phyloP scores from a whole-genome alignment of 805 yeast species.

The Saccharomycopsis oosterbeekiorum region DNA sequence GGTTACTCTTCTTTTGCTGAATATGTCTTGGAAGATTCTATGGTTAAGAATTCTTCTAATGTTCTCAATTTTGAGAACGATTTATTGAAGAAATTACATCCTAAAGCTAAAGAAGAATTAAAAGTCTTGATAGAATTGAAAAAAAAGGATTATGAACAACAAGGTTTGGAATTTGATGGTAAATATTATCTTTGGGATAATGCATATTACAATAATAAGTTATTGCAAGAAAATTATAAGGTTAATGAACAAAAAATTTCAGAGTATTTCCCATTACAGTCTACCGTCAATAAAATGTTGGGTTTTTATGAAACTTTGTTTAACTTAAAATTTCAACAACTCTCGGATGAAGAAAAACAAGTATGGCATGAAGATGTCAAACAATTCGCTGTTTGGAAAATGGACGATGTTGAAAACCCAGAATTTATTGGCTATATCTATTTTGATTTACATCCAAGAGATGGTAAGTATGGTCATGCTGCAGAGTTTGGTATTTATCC shows the following conservation, averaged over 20 bases:
- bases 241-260: constrained; percentile 65
- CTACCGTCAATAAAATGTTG: constrained; percentile 61
- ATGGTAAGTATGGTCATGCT: constrained; percentile 83
- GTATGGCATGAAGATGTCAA: constrained; percentile 77
- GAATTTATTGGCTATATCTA: constrained; percentile 70
- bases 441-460: constrained; percentile 77
- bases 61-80: constrained; percentile 57
- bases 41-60: constrained; percentile 61
- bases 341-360: constrained; percentile 29
- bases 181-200: constrained; percentile 64
- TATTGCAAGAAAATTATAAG: constrained; percentile 56
- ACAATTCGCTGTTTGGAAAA: constrained; percentile 61
- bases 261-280: constrained; percentile 68
- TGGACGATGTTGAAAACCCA: constrained; percentile 37
- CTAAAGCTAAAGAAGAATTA: constrained; percentile 49
- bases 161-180: constrained; percentile 32
- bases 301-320: constrained; percentile 60
- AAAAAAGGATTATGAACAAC: constrained; percentile 37
- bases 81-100: constrained; percentile 46
- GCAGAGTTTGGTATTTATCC: constrained; percentile 67
- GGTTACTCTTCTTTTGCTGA: constrained; percentile 66
- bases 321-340: constrained; percentile 54
- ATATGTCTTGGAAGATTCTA: constrained; percentile 62
- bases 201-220: constrained; percentile 52
- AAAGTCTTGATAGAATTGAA: constrained; percentile 41